These are phyloP conservation scores for Fusarium pseudograminearum DNA, from an alignment of 2,329 filamentous ascomycete genomes.

Conservation along the genomic window DNA sequence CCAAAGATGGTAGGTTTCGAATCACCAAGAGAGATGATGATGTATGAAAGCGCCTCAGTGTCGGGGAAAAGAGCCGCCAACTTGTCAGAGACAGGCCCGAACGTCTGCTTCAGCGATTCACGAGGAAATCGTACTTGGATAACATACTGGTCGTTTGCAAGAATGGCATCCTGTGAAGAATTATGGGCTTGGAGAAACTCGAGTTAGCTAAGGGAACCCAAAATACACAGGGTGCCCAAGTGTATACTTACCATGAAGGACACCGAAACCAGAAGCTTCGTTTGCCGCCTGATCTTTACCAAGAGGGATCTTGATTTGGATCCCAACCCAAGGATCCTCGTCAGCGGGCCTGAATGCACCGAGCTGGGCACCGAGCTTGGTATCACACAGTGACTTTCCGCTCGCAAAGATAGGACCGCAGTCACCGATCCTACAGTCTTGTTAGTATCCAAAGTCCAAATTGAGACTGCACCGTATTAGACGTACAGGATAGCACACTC, in stretches of 20 bases:
- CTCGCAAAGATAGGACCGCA: constrained; percentile 11
- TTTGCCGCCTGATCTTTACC: constrained; percentile 1
- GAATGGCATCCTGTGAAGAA: not conserved
- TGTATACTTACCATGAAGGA: constrained; percentile 2
- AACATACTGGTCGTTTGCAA: not conserved
- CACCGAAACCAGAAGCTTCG: constrained; percentile 7
- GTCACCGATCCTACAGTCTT: constrained; percentile 1
- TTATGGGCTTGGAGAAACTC: not conserved
- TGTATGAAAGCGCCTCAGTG: not conserved
- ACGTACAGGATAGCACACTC: not conserved
- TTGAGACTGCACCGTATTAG: too few species aligned
- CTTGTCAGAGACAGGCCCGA: not conserved
- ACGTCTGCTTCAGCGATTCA: not conserved
- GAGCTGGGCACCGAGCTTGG: constrained; percentile 5
- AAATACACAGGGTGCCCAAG: too few species aligned
- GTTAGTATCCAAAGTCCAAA: too few species aligned
- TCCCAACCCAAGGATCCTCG: not conserved
- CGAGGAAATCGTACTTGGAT: not conserved
- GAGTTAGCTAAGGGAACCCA: too few species aligned
- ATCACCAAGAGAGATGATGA: not conserved
- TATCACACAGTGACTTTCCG: not conserved
- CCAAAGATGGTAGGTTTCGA: not conserved
- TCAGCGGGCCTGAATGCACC: not conserved
- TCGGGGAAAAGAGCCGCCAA: not conserved
- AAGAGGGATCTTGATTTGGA: not conserved